Percentiles rank a stretch among this genome's conserved stretches.
Conservation (phyloP, 352 stramenopile species). For the Peronospora belbahrii region DNA sequence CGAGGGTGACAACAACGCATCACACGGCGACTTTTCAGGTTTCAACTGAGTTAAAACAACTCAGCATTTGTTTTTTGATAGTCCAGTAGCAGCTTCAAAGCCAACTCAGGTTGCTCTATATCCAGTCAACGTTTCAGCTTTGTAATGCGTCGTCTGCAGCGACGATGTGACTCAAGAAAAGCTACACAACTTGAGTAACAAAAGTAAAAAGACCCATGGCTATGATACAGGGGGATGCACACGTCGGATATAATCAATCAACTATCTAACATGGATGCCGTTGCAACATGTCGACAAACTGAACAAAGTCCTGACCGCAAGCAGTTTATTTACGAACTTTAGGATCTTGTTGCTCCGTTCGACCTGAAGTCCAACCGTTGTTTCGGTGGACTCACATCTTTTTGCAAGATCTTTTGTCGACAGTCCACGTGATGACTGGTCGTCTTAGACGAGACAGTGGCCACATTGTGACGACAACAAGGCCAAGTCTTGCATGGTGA, state of each 20-base stretch:
- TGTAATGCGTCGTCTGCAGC: neutral
- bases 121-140: constrained; percentile 6
- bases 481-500: constrained; percentile 20
- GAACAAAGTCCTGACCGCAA: neutral
- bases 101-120: constrained; percentile 8
- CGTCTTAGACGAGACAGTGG: constrained; percentile 3
- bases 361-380: constrained; percentile 10
- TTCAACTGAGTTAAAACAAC: neutral
- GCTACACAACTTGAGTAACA: neutral
- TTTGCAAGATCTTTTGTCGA: constrained; percentile 1
- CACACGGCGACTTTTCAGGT: neutral
- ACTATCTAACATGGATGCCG: neutral
- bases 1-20: neutral
- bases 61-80: neutral
- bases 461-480: constrained; percentile 7
- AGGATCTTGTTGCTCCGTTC: constrained; percentile 1
- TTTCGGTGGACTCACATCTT: constrained; percentile 11
- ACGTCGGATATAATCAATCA: neutral
- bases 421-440: constrained; percentile 15
- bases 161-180: constrained; percentile 1
- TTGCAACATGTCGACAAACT: constrained; percentile 6
- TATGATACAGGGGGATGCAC: neutral
- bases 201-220: neutral
- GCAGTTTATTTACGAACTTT: constrained; percentile 6
- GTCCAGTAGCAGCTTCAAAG: no score